Conservation (phyloP, 306 rosid species). For the Echinosophora koreensis region DNA sequence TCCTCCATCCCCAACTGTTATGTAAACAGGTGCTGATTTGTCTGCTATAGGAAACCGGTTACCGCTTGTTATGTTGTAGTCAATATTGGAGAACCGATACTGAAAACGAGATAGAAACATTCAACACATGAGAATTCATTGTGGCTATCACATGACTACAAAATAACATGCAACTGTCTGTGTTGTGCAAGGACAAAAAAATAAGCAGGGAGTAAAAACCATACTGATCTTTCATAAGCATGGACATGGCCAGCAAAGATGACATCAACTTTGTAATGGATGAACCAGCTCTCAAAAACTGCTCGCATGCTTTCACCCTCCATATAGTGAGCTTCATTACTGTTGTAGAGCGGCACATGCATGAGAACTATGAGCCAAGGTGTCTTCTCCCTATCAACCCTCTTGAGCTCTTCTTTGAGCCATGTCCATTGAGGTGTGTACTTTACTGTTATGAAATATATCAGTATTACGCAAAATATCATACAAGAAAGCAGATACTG, state of each 20-base stretch:
- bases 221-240: slow-evolving; percentile 98
- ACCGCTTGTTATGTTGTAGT: slow-evolving; percentile 77
- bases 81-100: slow-evolving; percentile 83
- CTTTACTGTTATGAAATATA: slow-evolving; percentile 67
- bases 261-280: slow-evolving; percentile 78
- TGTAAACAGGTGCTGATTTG: slow-evolving; percentile 92
- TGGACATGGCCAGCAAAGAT: slow-evolving; percentile 99
- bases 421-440: slow-evolving; percentile 90
- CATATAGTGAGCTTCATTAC: slow-evolving; percentile 86
- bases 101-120: slow-evolving; percentile 51
- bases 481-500: slow-evolving; percentile 8
- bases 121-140: slow-evolving; percentile 30
- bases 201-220: slow-evolving; percentile 41
- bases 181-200: slow-evolving; percentile 19
- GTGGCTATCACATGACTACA: slow-evolving; percentile 26
- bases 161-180: slow-evolving; percentile 37
- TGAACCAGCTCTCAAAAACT: slow-evolving; percentile 86
- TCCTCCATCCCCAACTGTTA: slow-evolving; percentile 99
- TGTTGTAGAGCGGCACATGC: slow-evolving; percentile 87
- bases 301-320: slow-evolving; percentile 97
- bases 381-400: slow-evolving; percentile 88
- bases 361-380: slow-evolving; percentile 98
- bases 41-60: slow-evolving; percentile 66
- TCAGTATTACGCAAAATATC: slow-evolving; percentile 9
- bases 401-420: slow-evolving; percentile 72